phyloP scores from a whole-genome alignment of 805 yeast species.

The Yamadazyma insecticola region DNA sequence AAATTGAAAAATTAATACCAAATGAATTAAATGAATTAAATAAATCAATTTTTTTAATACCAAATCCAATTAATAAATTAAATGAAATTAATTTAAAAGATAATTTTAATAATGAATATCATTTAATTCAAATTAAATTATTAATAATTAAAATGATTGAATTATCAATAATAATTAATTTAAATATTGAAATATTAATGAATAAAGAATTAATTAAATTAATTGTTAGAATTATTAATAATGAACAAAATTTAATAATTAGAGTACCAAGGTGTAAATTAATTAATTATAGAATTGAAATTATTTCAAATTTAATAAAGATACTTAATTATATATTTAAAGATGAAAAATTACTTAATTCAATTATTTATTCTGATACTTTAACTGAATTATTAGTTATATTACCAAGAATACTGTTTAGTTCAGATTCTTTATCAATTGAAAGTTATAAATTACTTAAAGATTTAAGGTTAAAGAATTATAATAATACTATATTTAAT shows the following conservation, averaged over 20 bases:
- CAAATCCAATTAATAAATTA: constrained; percentile 20
- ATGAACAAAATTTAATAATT: constrained; percentile 44
- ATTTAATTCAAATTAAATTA: constrained; percentile 38
- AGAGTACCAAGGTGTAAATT: constrained; percentile 42
- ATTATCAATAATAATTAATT: constrained; percentile 28
- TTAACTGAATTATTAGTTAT: constrained; percentile 45
- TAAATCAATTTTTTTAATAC: constrained; percentile 17
- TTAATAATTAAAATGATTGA: constrained; percentile 49
- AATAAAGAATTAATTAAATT: constrained; percentile 36
- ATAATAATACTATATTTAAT: constrained; percentile 38
- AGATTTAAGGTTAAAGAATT: constrained; percentile 26
- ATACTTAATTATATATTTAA: constrained; percentile 36
- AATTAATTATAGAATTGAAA: constrained; percentile 30
- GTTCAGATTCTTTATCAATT: constrained; percentile 31
- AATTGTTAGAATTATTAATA: constrained; percentile 40
- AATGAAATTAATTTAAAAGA: constrained; percentile 2
- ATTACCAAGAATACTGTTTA: constrained; percentile 50
- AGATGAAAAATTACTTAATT: constrained; percentile 24
- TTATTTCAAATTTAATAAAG: constrained; percentile 38
- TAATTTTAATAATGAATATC: constrained; percentile 35
- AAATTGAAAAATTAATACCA: constrained; percentile 43
- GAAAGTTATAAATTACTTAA: constrained; percentile 35
- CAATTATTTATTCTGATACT: constrained; percentile 36
- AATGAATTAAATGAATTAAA: constrained; percentile 16
- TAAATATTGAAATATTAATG: constrained; percentile 22